These are phyloP conservation scores for Populus simonii DNA, from an alignment of 345 rosid species.

Conservation along the genomic window DNA sequence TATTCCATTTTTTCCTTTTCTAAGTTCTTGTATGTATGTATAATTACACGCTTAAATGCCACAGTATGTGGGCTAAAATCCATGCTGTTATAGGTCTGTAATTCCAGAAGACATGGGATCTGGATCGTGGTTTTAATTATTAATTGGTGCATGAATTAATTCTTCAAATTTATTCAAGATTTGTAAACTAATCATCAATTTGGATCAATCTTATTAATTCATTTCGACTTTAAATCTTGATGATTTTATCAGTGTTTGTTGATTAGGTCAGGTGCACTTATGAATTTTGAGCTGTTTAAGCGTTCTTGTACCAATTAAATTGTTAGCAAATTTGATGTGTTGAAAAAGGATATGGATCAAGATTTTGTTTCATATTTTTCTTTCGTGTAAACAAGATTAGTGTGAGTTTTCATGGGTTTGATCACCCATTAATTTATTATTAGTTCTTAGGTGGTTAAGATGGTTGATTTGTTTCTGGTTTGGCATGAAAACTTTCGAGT, in stretches of 20 bases:
- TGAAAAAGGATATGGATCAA: not conserved
- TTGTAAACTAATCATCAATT: not conserved
- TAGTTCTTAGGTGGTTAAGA: not conserved
- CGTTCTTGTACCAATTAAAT: too few species aligned
- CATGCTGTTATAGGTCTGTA: not conserved
- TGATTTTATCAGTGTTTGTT: not conserved
- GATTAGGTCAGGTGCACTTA: not conserved
- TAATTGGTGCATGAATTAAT: not conserved
- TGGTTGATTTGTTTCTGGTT: slow-evolving; percentile 12
- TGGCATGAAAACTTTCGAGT: slow-evolving; percentile 22
- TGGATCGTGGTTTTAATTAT: not conserved
- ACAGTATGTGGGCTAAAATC: not conserved
- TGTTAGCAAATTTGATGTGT: not conserved
- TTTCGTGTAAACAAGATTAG: not conserved
- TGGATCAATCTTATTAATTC: not conserved
- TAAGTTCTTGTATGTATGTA: slow-evolving; percentile 6
- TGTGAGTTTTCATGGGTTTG: not conserved
- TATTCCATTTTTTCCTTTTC: not conserved
- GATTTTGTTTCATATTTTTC: not conserved
- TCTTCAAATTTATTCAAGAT: not conserved
- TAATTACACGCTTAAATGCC: slow-evolving; percentile 13
- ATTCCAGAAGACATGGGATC: not conserved
- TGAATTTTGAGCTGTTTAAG: too few species aligned
- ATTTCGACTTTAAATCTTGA: not conserved
- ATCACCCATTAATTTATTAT: not conserved